phyloP scores from a whole-genome alignment of 768 basidiomycete genomes.

The Tricholoma flavovirens region DNA sequence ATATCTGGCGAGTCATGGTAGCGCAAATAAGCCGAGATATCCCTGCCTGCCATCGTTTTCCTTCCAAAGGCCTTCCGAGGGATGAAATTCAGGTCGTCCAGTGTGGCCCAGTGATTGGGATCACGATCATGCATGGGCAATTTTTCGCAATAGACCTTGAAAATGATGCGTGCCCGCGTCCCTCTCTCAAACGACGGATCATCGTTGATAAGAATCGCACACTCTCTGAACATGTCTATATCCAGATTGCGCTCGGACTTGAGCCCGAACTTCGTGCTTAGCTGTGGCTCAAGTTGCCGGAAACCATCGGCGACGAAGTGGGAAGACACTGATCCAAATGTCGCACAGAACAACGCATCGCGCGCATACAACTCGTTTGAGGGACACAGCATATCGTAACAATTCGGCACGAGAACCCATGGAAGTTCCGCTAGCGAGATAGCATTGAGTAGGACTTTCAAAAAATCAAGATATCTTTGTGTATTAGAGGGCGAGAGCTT shows the following conservation, averaged over 20 bases:
- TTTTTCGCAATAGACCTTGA: conserved; percentile 26
- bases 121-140: conserved; percentile 24
- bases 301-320: conserved; percentile 28
- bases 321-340: conserved; percentile 25
- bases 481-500: too few relatives aligned
- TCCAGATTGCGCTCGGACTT: conserved; percentile 23
- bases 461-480: conserved; percentile 2
- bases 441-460: neutral
- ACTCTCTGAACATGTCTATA: conserved; percentile 30
- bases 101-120: conserved; percentile 12
- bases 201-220: conserved; percentile 28
- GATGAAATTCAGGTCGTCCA: conserved; percentile 31
- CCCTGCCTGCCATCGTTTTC: conserved; percentile 5
- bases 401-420: conserved; percentile 29
- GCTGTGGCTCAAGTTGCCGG: conserved; percentile 20
- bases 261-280: conserved; percentile 25
- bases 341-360: conserved; percentile 29
- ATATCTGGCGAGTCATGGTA: conserved; percentile 20
- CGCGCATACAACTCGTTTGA: conserved; percentile 29
- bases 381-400: conserved; percentile 16
- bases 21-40: conserved; percentile 19
- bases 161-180: conserved; percentile 26
- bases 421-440: neutral
- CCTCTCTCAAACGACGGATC: conserved; percentile 6
- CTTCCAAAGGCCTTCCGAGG: conserved; percentile 21